Evolutionary conservation across 306 rosid species (phyloP).

Genomic region (Malus fusca): DNA sequence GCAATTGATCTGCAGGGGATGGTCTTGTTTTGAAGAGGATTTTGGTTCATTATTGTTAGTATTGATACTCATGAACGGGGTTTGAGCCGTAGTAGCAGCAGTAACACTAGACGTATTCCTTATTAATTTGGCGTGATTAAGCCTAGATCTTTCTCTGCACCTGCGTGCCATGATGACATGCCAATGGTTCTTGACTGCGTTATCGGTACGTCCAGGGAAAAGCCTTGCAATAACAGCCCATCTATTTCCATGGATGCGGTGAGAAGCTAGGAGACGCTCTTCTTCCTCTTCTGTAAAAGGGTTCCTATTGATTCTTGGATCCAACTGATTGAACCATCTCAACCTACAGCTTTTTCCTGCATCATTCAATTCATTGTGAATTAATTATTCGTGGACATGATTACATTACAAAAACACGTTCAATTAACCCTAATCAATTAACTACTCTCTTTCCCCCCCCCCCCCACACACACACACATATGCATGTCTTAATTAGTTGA

Average conservation of each 20-base stretch:
- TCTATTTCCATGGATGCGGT: conserved; percentile 71
- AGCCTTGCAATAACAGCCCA: conserved; percentile 94
- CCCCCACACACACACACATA: not conserved
- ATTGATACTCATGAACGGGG: not conserved
- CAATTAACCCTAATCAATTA: not conserved
- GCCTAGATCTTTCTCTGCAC: conserved; percentile 51
- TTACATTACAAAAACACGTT: not conserved
- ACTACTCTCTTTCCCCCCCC: not conserved
- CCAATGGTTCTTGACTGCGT: conserved; percentile 97
- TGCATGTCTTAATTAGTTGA: not conserved
- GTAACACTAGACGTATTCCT: conserved; percentile 4
- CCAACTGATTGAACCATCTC: conserved; percentile 97
- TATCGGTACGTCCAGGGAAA: conserved; percentile 89
- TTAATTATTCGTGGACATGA: not conserved
- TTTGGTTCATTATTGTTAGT: not conserved
- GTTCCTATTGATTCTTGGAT: conserved; percentile 77
- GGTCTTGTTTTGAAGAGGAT: conserved; percentile 9
- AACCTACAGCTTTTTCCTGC: conserved; percentile 91
- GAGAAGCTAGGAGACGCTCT: conserved; percentile 66
- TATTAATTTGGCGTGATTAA: conserved; percentile 26
- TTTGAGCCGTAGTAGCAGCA: not conserved
- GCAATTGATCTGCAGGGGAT: not conserved
- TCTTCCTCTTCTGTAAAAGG: conserved; percentile 92
- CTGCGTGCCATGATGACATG: conserved; percentile 91
- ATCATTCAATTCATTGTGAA: not conserved